Evolutionary conservation across 306 rosid genomes (phyloP).

Genomic region (Phaseolus lunatus): DNA sequence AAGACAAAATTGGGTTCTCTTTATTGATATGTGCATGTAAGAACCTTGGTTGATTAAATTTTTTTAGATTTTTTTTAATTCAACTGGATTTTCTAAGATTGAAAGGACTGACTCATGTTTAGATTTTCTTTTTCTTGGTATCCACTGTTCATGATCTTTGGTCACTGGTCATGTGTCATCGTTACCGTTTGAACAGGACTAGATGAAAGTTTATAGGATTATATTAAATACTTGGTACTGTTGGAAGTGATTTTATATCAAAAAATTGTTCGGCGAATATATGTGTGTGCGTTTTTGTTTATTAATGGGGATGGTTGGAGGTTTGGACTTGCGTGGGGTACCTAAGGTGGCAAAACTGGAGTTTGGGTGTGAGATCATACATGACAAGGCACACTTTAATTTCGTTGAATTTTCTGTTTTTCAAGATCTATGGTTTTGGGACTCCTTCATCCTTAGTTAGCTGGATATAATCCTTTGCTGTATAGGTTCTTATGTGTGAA

Average conservation of each 20-base stretch:
- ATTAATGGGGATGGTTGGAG: conserved; percentile 6
- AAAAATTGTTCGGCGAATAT: background rate
- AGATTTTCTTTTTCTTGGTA: background rate
- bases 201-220: background rate
- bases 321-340: background rate
- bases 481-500: too few species aligned
- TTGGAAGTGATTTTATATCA: background rate
- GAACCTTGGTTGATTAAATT: conserved; percentile 54
- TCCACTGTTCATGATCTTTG: background rate
- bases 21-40: conserved; percentile 76
- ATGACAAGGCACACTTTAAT: background rate
- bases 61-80: background rate
- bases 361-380: background rate
- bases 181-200: background rate
- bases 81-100: background rate
- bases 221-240: background rate
- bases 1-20: conserved; percentile 64
- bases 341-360: too few species aligned
- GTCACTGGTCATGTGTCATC: background rate
- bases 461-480: background rate
- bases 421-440: background rate
- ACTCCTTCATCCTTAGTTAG: background rate
- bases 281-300: background rate
- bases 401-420: background rate
- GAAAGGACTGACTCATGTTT: background rate